Percentiles rank a stretch among this genome's conserved stretches.
These are phyloP conservation scores for Mortierella polycephala DNA, from an alignment of 371 early-diverging fungal genomes.

Conservation along the genomic window DNA sequence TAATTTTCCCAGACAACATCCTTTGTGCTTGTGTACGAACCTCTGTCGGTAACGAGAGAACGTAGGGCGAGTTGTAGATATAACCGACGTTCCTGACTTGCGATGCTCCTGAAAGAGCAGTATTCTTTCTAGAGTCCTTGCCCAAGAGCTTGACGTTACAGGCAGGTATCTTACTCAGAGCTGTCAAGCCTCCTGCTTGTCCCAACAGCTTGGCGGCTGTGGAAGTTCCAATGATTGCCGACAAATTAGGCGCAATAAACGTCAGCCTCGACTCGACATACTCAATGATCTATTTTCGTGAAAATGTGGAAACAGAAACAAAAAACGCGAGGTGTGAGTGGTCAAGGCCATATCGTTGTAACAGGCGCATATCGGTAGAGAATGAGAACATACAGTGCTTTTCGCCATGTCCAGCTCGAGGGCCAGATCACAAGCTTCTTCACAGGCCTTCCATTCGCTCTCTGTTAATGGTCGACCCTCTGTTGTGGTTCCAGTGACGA, in stretches of 20 bases:
- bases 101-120: slow-evolving; percentile 82
- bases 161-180: slow-evolving; percentile 90
- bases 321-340: background rate
- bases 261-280: slow-evolving; percentile 95
- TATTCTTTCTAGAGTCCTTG: slow-evolving; percentile 68
- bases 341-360: background rate
- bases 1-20: slow-evolving; percentile 83
- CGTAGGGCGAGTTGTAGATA: slow-evolving; percentile 81
- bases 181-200: slow-evolving; percentile 90
- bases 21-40: slow-evolving; percentile 80
- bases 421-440: slow-evolving; percentile 87
- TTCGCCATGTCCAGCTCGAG: slow-evolving; percentile 78
- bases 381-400: slow-evolving; percentile 59
- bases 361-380: background rate
- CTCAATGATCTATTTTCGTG: slow-evolving; percentile 68
- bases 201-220: slow-evolving; percentile 94
- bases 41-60: slow-evolving; percentile 77
- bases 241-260: slow-evolving; percentile 94
- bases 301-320: background rate
- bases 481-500: slow-evolving; percentile 90
- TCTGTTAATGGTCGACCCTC: slow-evolving; percentile 72
- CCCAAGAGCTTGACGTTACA: slow-evolving; percentile 85
- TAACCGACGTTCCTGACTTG: slow-evolving; percentile 84
- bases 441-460: slow-evolving; percentile 72
- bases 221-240: slow-evolving; percentile 86